Evolutionary conservation across 192 early-diverging fungal species (phyloP).

Genomic region (Coemansia sp.): DNA sequence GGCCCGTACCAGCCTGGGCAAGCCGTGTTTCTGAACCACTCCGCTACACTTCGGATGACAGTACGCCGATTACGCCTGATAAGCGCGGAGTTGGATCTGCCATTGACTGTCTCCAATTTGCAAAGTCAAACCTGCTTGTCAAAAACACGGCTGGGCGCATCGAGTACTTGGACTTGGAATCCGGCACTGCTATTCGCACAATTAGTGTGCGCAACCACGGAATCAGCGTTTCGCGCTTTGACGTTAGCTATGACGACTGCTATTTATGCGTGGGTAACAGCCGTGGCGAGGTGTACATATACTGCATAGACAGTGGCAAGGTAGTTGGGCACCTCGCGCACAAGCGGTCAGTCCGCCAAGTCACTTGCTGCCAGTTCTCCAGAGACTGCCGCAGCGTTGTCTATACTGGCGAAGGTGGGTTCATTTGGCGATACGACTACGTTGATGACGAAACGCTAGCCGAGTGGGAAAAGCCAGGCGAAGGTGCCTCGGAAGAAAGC

Average conservation of each 20-base stretch:
- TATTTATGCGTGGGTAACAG: conserved; percentile 77
- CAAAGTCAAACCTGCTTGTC: conserved; percentile 64
- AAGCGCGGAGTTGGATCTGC: conserved; percentile 33
- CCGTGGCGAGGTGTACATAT: conserved; percentile 71
- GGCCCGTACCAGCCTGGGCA: conserved; percentile 53
- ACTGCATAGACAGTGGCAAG: conserved; percentile 69
- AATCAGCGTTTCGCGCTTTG: conserved; percentile 60
- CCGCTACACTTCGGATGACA: conserved; percentile 23
- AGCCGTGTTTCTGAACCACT: conserved; percentile 5
- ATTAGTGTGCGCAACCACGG: conserved; percentile 53
- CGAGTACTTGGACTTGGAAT: conserved; percentile 71
- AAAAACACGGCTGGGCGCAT: conserved; percentile 77
- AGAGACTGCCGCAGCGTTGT: conserved; percentile 72
- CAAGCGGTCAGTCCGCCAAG: conserved; percentile 74
- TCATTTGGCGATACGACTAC: conserved; percentile 85
- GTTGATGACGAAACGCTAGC: conserved; percentile 71
- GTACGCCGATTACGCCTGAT: conserved; percentile 19
- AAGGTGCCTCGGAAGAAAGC: conserved; percentile 32
- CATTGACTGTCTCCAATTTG: conserved; percentile 75
- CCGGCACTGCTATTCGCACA: conserved; percentile 49
- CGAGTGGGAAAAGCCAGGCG: conserved; percentile 64
- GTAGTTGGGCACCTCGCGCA: conserved; percentile 67
- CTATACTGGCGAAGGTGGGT: conserved; percentile 73
- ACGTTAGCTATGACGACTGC: conserved; percentile 69
- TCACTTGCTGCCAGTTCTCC: conserved; percentile 79